A percentile compares a stretch with the other conserved stretches of the same genome.
Evolutionary conservation across 192 early-diverging fungal species (phyloP).

Genomic region (Coemansia biformis): DNA sequence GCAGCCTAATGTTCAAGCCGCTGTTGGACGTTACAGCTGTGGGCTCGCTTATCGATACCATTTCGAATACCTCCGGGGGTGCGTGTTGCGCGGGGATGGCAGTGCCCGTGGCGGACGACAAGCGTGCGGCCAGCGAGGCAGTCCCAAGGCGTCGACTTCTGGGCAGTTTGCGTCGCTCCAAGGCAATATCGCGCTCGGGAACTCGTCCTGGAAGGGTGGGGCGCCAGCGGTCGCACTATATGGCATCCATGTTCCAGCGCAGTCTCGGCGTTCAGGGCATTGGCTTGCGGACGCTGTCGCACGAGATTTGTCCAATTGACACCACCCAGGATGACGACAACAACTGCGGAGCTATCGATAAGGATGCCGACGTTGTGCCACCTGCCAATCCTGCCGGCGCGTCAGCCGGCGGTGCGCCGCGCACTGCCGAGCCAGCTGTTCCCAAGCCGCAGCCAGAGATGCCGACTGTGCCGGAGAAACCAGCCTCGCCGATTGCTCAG

Average conservation of each 20-base stretch:
- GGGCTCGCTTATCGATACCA: conserved; percentile 32
- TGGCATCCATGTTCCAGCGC: neutral
- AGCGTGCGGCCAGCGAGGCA: too few relatives aligned
- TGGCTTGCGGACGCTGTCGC: neutral
- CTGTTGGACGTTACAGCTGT: conserved; percentile 32
- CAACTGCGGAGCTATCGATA: too few relatives aligned
- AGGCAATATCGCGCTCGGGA: neutral
- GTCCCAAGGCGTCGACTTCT: conserved; percentile 8
- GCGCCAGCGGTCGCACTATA: neutral
- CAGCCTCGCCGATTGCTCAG: too few relatives aligned
- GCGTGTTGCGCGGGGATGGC: neutral
- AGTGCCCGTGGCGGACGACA: neutral
- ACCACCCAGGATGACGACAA: conserved; percentile 9
- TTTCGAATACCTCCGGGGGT: too few relatives aligned
- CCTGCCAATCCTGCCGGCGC: too few relatives aligned
- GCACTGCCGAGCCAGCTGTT: too few relatives aligned
- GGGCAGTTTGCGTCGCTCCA: conserved; percentile 22
- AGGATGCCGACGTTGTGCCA: too few relatives aligned
- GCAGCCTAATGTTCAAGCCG: conserved; percentile 48
- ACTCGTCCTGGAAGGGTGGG: neutral
- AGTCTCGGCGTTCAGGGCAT: neutral
- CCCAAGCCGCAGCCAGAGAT: too few relatives aligned
- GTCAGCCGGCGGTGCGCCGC: too few relatives aligned
- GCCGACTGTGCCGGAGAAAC: too few relatives aligned
- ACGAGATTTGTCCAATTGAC: conserved; percentile 19